Conservation (phyloP, 2,329 filamentous ascomycete species). For the Periconia digitata region DNA sequence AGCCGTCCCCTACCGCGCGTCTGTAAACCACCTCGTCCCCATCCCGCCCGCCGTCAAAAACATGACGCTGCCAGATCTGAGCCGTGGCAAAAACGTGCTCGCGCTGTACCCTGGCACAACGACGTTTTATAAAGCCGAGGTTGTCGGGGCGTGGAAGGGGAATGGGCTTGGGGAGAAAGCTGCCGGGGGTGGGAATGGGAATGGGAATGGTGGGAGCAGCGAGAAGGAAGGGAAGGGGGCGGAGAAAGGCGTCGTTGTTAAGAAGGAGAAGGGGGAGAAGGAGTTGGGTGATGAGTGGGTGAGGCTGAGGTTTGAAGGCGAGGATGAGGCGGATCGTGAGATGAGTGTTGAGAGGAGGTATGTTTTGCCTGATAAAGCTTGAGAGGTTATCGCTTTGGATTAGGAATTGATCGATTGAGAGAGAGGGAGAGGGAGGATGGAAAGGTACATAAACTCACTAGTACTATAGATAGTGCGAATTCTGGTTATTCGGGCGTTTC, state of each 20-base stretch:
- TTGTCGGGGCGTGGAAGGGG: conserved; percentile 46
- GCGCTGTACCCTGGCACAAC: conserved; percentile 56
- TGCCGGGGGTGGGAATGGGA: conserved; percentile 45
- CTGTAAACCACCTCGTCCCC: conserved; percentile 48
- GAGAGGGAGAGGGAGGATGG: neutral
- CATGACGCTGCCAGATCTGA: conserved; percentile 44
- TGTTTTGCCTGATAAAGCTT: conserved; percentile 45
- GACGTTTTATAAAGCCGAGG: conserved; percentile 57
- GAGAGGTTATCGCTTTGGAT: too few species aligned
- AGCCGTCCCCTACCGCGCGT: conserved; percentile 46
- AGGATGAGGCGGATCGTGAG: conserved; percentile 48
- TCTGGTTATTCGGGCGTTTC: too few species aligned
- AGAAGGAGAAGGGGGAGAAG: conserved; percentile 44
- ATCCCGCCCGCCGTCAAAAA: conserved; percentile 49
- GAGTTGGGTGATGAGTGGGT: conserved; percentile 45
- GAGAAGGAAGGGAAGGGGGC: conserved; percentile 16
- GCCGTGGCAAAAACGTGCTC: conserved; percentile 48
- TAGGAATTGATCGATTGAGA: too few species aligned
- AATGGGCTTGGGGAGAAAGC: conserved; percentile 20
- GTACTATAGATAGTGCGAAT: too few species aligned
- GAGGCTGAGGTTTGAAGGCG: conserved; percentile 51
- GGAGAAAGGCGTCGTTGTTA: conserved; percentile 36
- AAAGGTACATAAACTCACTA: too few species aligned
- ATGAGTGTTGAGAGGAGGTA: conserved; percentile 55
- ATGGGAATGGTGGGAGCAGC: conserved; percentile 33